Evolutionary conservation across 495 filamentous ascomycete genomes (phyloP).

Genomic region (Aspergillus coremiiformis): DNA sequence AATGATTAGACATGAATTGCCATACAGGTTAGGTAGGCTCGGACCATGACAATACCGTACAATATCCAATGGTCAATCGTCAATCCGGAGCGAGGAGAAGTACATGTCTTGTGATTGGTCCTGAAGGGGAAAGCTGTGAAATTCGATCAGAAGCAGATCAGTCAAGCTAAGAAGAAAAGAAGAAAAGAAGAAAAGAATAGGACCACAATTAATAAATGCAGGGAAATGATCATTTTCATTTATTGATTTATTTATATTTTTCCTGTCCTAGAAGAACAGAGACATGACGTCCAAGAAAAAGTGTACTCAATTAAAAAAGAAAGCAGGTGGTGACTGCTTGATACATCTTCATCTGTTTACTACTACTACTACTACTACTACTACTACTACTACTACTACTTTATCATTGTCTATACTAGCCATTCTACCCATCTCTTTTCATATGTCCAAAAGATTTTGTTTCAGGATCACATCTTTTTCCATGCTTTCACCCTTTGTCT

Average conservation of each 20-base stretch:
- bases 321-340: not conserved
- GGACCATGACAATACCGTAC: conserved; percentile 10
- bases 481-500: no score
- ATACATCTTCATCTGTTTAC: no score
- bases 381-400: no score
- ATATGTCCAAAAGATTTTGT: no score
- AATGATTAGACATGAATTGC: not conserved
- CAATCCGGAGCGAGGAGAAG: conserved; percentile 13
- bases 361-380: no score
- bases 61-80: not conserved
- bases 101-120: conserved; percentile 17
- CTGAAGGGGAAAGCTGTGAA: conserved; percentile 13
- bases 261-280: no score
- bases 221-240: no score
- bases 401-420: not conserved
- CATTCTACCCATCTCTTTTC: no score
- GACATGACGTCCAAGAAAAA: no score
- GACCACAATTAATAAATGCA: not conserved
- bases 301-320: no score
- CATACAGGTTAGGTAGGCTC: not conserved
- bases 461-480: no score
- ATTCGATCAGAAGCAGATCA: conserved; percentile 3
- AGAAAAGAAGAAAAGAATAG: not conserved
- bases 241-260: no score
- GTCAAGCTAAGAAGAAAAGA: not conserved